Base-by-base conservation (phyloP, 805 yeast genomes). In the Dipodascopsis uninucleata region DNA sequence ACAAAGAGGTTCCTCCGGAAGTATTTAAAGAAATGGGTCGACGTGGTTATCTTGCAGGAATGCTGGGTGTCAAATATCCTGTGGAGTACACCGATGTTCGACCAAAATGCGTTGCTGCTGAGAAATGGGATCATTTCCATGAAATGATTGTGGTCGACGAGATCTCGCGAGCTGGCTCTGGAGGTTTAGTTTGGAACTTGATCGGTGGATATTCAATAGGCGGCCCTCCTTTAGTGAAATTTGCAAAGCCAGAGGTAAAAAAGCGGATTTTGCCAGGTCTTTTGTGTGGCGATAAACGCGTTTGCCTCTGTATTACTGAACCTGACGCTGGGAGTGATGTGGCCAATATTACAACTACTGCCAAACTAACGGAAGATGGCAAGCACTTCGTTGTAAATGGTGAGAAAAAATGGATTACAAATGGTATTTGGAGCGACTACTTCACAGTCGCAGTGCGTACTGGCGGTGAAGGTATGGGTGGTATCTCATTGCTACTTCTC, bases 281-380 rank as follows among this genome's bases (percentile, higher is more conserved):
- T 12, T 49, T 69, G 36, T 41, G 49, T 35, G 72, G 72, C 22
- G 57, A 58, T 36, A 69, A 66, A 58, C 62, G 73, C 29, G 56
- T 62, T 43, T 69, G 73, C 41, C 53, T 68, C 36, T 62, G 69
- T 42, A 69, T 68, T 57, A 68, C 73, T 14, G 72, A 68, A 59
- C 73, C 72, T 12, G 70, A 68, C 37, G 72, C 71, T 10, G 72
- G 72, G 22, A 65, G 70, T 18, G 72, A 68, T 49, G 73, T 68
- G 7, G 72, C 73, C 29, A 64, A 64, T 41, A 41, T 68, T 39
- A 63, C 66, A 22, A 64, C 72, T 14, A 58, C 66, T 28, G 72
- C 73, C 21, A 59, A 46, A 37, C 53, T 54, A 52, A 56, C 66
- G 28, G 60, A 58, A n/a, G 71, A 68, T 35, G 72, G 72, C 28